These are phyloP conservation scores for Trichomonascaceae sp. DNA, from an alignment of 1,139 yeast genomes.

Conservation along the genomic window DNA sequence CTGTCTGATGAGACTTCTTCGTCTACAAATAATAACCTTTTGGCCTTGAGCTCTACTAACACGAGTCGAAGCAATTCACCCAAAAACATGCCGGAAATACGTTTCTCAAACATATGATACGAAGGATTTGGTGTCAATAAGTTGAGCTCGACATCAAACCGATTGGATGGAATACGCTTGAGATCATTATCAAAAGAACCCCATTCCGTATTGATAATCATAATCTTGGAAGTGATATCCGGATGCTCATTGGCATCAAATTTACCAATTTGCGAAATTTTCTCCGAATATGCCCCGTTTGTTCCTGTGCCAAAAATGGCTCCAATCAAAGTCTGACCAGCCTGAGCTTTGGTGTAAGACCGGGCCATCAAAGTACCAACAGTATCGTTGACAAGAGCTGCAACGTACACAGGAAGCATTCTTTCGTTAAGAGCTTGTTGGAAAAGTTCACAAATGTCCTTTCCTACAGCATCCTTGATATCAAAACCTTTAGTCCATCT, in stretches of 20 bases:
- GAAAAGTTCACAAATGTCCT: conserved; percentile 68
- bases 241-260: conserved; percentile 44
- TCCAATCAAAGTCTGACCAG: conserved; percentile 72
- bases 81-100: conserved; percentile 89
- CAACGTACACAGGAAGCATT: conserved; percentile 62
- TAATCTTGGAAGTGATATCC: conserved; percentile 49
- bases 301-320: conserved; percentile 96
- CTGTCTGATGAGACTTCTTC: conserved; percentile 39
- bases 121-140: conserved; percentile 72
- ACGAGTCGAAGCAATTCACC: conserved; percentile 81
- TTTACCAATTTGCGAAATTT: conserved; percentile 63
- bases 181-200: conserved; percentile 88
- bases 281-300: conserved; percentile 86
- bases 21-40: conserved; percentile 45
- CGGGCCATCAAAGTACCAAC: conserved; percentile 88
- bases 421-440: conserved; percentile 61
- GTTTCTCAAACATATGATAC: conserved; percentile 85
- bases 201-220: conserved; percentile 96
- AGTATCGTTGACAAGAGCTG: conserved; percentile 90
- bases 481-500: conserved; percentile 97
- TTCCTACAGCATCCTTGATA: conserved; percentile 74
- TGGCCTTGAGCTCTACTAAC: conserved; percentile 57
- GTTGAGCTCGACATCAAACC: conserved; percentile 68
- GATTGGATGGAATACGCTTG: conserved; percentile 63
- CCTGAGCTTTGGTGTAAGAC: conserved; percentile 63